These are phyloP conservation scores for Lotus japonicus DNA, from an alignment of 306 rosid species.

Conservation along the genomic window DNA sequence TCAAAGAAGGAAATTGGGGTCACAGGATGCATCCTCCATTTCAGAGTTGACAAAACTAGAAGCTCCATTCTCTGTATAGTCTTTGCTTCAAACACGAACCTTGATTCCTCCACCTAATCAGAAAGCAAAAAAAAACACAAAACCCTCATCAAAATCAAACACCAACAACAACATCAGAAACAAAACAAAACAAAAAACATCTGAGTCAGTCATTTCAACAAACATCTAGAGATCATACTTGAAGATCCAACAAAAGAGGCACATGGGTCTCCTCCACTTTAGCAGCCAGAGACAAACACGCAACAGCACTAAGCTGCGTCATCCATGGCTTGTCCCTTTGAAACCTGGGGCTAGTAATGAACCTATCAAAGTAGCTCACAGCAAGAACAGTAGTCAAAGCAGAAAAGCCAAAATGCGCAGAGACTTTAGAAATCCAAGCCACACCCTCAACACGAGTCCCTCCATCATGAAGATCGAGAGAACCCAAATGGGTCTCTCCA, in stretches of 20 bases:
- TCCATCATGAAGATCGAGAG: constrained; percentile 22
- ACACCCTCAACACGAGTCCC: constrained; percentile 52
- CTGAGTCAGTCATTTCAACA: constrained; percentile 44
- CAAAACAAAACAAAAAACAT: background rate
- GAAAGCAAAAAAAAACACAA: background rate
- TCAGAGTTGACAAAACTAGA: constrained; percentile 71
- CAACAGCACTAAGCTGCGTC: constrained; percentile 71
- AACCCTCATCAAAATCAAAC: background rate
- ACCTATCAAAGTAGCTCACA: constrained; percentile 90
- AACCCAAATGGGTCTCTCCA: constrained; percentile 38
- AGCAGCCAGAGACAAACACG: constrained; percentile 86
- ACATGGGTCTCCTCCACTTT: constrained; percentile 83
- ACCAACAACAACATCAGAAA: background rate
- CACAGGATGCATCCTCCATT: constrained; percentile 92
- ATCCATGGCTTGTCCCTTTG: constrained; percentile 81
- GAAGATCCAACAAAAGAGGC: constrained; percentile 77
- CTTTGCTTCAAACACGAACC: constrained; percentile 71
- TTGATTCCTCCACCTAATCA: constrained; percentile 66
- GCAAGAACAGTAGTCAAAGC: constrained; percentile 72
- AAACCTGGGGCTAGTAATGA: constrained; percentile 42
- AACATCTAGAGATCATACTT: constrained; percentile 54
- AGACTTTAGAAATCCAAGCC: constrained; percentile 64
- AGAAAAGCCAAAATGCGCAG: constrained; percentile 53
- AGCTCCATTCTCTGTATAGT: constrained; percentile 96
- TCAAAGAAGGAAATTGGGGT: constrained; percentile 86